These are phyloP conservation scores for button mushroom (Agaricus bisporus) DNA, from an alignment of 768 basidiomycete genomes.

Conservation along the genomic window DNA sequence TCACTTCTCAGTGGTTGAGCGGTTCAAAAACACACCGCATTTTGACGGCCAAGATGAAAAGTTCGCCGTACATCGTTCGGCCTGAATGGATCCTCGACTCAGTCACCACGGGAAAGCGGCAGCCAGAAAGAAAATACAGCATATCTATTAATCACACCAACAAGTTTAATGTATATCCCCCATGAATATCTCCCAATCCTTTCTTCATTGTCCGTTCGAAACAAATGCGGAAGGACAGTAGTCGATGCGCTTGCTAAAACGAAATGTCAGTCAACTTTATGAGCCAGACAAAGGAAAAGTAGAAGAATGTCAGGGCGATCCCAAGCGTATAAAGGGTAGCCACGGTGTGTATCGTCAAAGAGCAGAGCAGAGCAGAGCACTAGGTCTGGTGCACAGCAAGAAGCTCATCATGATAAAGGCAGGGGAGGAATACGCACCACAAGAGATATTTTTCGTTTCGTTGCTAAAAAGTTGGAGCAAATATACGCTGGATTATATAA, in stretches of 20 bases:
- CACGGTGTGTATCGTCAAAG: conserved; percentile 43
- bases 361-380: conserved; percentile 25
- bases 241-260: neutral
- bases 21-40: conserved; percentile 67
- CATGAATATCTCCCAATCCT: no score
- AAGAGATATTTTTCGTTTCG: neutral
- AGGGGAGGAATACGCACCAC: conserved; percentile 17
- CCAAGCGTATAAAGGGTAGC: conserved; percentile 44
- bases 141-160: conserved; percentile 36
- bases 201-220: neutral
- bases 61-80: conserved; percentile 54
- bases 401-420: conserved; percentile 31
- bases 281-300: conserved; percentile 2
- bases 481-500: conserved; percentile 11
- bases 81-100: conserved; percentile 77
- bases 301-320: conserved; percentile 35
- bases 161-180: conserved; percentile 5
- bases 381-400: conserved; percentile 59
- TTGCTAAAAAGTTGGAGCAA: conserved; percentile 5
- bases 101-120: conserved; percentile 50
- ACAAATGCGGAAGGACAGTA: neutral
- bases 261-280: neutral
- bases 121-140: conserved; percentile 54
- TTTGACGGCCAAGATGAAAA: conserved; percentile 44
- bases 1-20: conserved; percentile 67